A percentile compares a stretch with the other conserved stretches of the same genome.
phyloP scores from a whole-genome alignment of 1,139 yeast genomes.

The Suhomyces anneliseae region DNA sequence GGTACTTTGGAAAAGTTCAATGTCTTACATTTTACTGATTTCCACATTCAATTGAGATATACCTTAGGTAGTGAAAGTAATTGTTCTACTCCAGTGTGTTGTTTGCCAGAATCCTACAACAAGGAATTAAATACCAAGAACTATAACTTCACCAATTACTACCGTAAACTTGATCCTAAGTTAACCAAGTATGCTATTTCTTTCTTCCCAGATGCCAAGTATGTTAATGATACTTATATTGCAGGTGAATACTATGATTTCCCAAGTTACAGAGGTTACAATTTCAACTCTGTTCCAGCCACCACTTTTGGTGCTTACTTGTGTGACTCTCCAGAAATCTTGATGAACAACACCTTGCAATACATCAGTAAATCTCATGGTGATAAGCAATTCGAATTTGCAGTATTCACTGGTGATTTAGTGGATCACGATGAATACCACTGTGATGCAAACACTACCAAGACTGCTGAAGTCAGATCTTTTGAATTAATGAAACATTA shows the following conservation, averaged over 20 bases:
- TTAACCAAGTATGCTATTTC: constrained; percentile 23
- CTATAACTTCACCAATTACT: constrained; percentile 36
- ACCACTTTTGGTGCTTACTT: constrained; percentile 58
- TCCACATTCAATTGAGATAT: constrained; percentile 61
- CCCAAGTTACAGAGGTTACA: constrained; percentile 40
- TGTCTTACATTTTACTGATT: constrained; percentile 66
- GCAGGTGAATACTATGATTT: constrained; percentile 43
- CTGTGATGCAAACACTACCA: constrained; percentile 48
- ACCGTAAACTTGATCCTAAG: constrained; percentile 20
- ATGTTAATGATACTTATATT: constrained; percentile 35
- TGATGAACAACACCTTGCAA: constrained; percentile 55
- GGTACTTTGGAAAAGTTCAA: constrained; percentile 37
- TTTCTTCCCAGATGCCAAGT: constrained; percentile 39
- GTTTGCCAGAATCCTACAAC: constrained; percentile 42
- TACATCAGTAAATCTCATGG: constrained; percentile 35
- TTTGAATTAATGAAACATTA: constrained; percentile 55
- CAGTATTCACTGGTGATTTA: constrained; percentile 69
- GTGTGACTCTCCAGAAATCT: constrained; percentile 65
- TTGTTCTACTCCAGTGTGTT: constrained; percentile 54
- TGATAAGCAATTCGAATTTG: constrained; percentile 50
- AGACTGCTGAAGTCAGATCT: constrained; percentile 52
- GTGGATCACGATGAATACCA: constrained; percentile 58
- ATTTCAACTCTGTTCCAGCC: constrained; percentile 50
- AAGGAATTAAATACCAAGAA: constrained; percentile 24
- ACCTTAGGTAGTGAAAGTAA: constrained; percentile 60